Percentiles rank a stretch among this genome's conserved stretches.
Conservation (phyloP, 1,284 basidiomycete genomes). For the Mycosarcoma mackinlayi region DNA sequence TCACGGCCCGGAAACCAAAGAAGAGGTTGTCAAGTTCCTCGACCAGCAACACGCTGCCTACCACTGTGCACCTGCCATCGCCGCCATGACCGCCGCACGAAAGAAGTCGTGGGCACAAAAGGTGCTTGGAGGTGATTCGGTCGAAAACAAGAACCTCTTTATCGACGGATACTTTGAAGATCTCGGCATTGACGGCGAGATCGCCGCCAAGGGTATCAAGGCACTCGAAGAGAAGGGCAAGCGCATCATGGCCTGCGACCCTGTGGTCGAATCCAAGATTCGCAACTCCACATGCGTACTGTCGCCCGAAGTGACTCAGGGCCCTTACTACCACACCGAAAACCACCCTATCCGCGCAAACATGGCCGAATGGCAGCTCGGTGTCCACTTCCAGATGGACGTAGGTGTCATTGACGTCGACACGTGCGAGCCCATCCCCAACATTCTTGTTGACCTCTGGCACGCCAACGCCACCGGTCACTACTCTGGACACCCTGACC, state of each 20-base stretch:
- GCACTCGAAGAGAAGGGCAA: conserved; percentile 56
- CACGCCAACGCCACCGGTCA: conserved; percentile 67
- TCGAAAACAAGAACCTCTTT: conserved; percentile 67
- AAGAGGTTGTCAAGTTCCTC: conserved; percentile 63
- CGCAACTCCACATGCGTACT: conserved; percentile 69
- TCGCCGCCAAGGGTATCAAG: conserved; percentile 43
- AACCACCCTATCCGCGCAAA: conserved; percentile 72
- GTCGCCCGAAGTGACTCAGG: conserved; percentile 70
- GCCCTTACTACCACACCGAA: conserved; percentile 71
- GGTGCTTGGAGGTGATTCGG: conserved; percentile 58
- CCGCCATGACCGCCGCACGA: conserved; percentile 66
- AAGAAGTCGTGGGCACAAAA: conserved; percentile 63
- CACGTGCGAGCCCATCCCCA: conserved; percentile 77
- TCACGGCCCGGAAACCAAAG: conserved; percentile 63
- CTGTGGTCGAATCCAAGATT: conserved; percentile 62
- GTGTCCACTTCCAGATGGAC: conserved; percentile 73
- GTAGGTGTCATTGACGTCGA: conserved; percentile 80
- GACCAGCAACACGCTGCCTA: conserved; percentile 67
- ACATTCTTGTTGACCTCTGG: conserved; percentile 81
- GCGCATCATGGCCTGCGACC: conserved; percentile 64
- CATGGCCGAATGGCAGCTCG: conserved; percentile 73
- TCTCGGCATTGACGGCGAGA: conserved; percentile 44
- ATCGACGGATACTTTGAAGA: conserved; percentile 66
- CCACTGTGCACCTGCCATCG: conserved; percentile 69
- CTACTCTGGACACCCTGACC: conserved; percentile 71